Evolutionary conservation across 225 moss, liverwort and hornwort species (phyloP).

Genomic region (Anthoceros angustus): DNA sequence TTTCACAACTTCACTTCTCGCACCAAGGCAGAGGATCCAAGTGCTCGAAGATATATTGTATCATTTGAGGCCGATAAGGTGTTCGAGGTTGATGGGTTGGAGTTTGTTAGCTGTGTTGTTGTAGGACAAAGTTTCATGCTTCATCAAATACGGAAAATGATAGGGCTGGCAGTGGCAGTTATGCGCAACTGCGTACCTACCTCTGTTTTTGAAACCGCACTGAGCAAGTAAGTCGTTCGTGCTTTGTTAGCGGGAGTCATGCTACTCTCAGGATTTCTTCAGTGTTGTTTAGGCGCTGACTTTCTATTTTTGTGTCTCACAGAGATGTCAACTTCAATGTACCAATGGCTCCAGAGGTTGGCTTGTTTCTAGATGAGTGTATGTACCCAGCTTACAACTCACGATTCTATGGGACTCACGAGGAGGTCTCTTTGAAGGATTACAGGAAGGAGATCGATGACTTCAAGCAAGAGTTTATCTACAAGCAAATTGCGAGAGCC

Average conservation of each 20-base stretch:
- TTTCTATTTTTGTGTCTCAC: slow-evolving; percentile 12
- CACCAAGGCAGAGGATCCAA: slow-evolving; percentile 65
- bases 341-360: slow-evolving; percentile 89
- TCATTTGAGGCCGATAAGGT: slow-evolving; percentile 55
- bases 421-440: slow-evolving; percentile 41
- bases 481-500: slow-evolving; percentile 51
- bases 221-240: slow-evolving; percentile 34
- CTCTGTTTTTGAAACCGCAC: slow-evolving; percentile 45
- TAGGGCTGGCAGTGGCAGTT: slow-evolving; percentile 82
- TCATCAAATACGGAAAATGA: slow-evolving; percentile 96
- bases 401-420: slow-evolving; percentile 43
- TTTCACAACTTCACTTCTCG: slow-evolving; percentile 94
- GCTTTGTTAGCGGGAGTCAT: neutral
- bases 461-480: slow-evolving; percentile 65
- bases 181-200: slow-evolving; percentile 74
- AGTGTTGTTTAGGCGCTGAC: neutral
- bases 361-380: slow-evolving; percentile 78
- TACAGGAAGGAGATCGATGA: slow-evolving; percentile 28
- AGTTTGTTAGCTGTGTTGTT: slow-evolving; percentile 77
- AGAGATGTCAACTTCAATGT: slow-evolving; percentile 62
- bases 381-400: slow-evolving; percentile 58
- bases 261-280: neutral
- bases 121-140: slow-evolving; percentile 98
- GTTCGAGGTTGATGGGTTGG: slow-evolving; percentile 46
- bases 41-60: slow-evolving; percentile 66